phyloP scores from a whole-genome alignment of 148 eudicot species.

The Fagopyrum esculentum region DNA sequence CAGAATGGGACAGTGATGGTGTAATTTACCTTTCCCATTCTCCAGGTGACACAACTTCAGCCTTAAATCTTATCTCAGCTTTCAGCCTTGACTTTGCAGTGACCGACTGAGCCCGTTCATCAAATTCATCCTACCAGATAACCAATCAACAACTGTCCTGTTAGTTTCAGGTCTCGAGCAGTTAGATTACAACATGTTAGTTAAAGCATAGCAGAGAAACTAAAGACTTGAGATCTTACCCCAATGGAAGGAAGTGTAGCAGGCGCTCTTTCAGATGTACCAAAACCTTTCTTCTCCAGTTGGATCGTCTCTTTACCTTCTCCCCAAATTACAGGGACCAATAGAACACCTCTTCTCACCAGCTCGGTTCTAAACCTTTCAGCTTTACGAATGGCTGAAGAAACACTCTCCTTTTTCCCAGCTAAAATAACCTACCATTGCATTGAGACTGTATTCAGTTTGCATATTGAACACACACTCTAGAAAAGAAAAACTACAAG shows the following conservation, averaged over 20 bases:
- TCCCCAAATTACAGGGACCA: conserved; percentile 87
- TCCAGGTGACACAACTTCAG: conserved; percentile 80
- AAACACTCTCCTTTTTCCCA: conserved; percentile 77
- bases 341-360: conserved; percentile 70
- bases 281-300: conserved; percentile 82
- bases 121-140: conserved; percentile 76
- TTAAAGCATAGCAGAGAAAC: neutral
- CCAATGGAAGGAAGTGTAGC: conserved; percentile 88
- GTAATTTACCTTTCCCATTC: conserved; percentile 87
- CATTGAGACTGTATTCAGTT: neutral
- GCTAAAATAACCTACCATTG: conserved; percentile 78
- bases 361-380: conserved; percentile 90
- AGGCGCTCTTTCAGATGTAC: conserved; percentile 50
- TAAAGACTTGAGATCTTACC: conserved; percentile 34
- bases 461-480: neutral
- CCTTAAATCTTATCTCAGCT: conserved; percentile 80
- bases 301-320: conserved; percentile 44
- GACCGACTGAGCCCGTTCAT: conserved; percentile 72
- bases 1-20: neutral
- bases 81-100: conserved; percentile 69
- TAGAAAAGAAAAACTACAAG: neutral
- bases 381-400: conserved; percentile 66
- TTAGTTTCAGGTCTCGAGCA: neutral
- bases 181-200: neutral
- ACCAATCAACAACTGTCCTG: neutral